Evolutionary conservation across 768 basidiomycete genomes (phyloP).

Genomic region (Serendipita indica): DNA sequence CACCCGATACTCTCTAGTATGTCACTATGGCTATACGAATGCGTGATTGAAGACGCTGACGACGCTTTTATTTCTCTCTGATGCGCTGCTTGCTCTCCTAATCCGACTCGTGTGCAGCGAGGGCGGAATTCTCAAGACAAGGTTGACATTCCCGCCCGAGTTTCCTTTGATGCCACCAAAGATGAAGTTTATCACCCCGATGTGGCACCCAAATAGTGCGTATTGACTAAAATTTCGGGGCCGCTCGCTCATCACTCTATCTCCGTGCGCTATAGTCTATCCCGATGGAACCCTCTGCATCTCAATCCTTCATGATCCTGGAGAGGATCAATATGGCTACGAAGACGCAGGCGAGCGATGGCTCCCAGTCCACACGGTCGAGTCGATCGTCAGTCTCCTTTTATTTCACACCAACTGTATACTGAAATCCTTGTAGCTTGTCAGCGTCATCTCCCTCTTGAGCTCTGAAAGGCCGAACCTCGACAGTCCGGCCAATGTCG

Average conservation of each 20-base stretch:
- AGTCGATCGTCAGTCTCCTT: slow-evolving; percentile 63
- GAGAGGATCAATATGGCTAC: slow-evolving; percentile 90
- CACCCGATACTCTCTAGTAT: slow-evolving; percentile 86
- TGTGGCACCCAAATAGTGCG: slow-evolving; percentile 98
- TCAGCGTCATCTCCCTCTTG: slow-evolving; percentile 91
- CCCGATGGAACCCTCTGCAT: slow-evolving; percentile 95
- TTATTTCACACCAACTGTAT: neutral
- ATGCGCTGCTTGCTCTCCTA: neutral
- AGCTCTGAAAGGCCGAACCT: slow-evolving; percentile 84
- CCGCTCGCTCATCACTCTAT: slow-evolving; percentile 4
- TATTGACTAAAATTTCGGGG: slow-evolving; percentile 11
- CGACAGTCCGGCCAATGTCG: slow-evolving; percentile 91
- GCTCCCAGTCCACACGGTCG: slow-evolving; percentile 94
- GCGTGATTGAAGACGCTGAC: neutral
- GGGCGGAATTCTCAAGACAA: slow-evolving; percentile 90
- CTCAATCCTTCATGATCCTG: slow-evolving; percentile 91
- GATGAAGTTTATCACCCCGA: slow-evolving; percentile 88
- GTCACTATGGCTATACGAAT: slow-evolving; percentile 17
- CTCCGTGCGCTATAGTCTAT: slow-evolving; percentile 53
- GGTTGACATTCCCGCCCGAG: slow-evolving; percentile 76
- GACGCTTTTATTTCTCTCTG: neutral
- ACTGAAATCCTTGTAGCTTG: slow-evolving; percentile 38
- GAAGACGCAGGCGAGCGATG: slow-evolving; percentile 95
- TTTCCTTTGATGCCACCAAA: slow-evolving; percentile 86
- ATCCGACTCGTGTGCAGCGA: slow-evolving; percentile 38